Evolutionary conservation across 805 yeast genomes (phyloP).

Genomic region (Pichia thaimueangensis): DNA sequence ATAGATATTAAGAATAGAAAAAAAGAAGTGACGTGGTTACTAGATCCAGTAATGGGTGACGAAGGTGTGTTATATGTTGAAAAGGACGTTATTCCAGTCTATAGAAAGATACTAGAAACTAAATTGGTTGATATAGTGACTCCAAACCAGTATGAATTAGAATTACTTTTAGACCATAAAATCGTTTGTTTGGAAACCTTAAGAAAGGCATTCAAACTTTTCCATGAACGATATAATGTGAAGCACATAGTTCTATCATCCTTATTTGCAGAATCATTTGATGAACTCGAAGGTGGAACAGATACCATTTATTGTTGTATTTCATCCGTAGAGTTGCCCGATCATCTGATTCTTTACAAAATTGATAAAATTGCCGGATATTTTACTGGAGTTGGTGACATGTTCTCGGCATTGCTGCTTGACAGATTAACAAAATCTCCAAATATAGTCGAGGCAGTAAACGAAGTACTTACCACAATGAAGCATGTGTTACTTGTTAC

Average conservation of each 20-base stretch:
- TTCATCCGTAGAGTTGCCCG: slow-evolving; percentile 27
- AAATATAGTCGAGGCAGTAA: slow-evolving; percentile 34
- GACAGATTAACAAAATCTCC: slow-evolving; percentile 45
- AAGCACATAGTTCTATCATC: slow-evolving; percentile 67
- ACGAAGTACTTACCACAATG: slow-evolving; percentile 54
- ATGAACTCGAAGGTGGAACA: slow-evolving; percentile 11
- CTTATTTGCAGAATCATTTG: slow-evolving; percentile 24
- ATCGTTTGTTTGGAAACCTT: slow-evolving; percentile 37
- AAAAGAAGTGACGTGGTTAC: slow-evolving; percentile 41
- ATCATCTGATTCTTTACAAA: slow-evolving; percentile 32
- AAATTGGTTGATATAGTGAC: slow-evolving; percentile 66
- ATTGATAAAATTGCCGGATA: slow-evolving; percentile 67
- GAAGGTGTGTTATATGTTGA: slow-evolving; percentile 65
- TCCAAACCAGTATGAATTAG: slow-evolving; percentile 89
- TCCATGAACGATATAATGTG: slow-evolving; percentile 46
- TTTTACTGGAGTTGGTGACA: slow-evolving; percentile 93
- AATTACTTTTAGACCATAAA: slow-evolving; percentile 42
- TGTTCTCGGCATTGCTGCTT: slow-evolving; percentile 72
- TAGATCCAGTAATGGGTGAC: slow-evolving; percentile 82
- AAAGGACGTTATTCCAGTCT: slow-evolving; percentile 51
- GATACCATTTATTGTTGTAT: slow-evolving; percentile 38
- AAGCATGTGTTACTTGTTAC: slow-evolving; percentile 44
- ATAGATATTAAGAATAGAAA: slow-evolving; percentile 30
- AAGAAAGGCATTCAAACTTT: slow-evolving; percentile 36
- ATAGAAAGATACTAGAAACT: slow-evolving; percentile 37